phyloP scores from a whole-genome alignment of 1,284 basidiomycete species.

The Kwoniella shivajii region DNA sequence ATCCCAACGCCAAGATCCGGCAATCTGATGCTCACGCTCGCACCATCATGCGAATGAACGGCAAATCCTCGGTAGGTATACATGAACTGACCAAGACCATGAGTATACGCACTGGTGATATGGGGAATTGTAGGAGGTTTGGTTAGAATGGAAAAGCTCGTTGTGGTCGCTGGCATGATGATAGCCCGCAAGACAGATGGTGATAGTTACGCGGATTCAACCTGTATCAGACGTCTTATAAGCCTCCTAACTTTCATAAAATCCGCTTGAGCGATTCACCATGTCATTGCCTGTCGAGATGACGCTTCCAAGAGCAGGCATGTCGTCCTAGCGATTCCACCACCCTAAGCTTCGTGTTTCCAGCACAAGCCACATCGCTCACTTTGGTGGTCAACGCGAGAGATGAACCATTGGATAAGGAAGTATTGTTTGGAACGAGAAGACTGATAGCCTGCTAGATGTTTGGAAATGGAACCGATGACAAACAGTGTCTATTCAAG shows the following conservation, averaged over 20 bases:
- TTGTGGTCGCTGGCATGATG: constrained; percentile 17
- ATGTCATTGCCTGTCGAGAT: constrained; percentile 31
- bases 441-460: constrained; percentile 56
- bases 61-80: constrained; percentile 31
- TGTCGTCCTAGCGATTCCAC: constrained; percentile 21
- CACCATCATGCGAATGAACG: constrained; percentile 27
- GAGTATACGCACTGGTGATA: constrained; percentile 8
- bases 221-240: too few species aligned
- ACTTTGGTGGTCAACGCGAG: constrained; percentile 56
- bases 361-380: constrained; percentile 41
- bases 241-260: too few species aligned
- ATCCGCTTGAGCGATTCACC: constrained; percentile 17
- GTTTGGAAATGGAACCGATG: constrained; percentile 58
- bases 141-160: constrained; percentile 1
- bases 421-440: constrained; percentile 52
- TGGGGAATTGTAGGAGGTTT: neutral
- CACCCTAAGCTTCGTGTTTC: constrained; percentile 22
- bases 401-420: constrained; percentile 40
- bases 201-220: too few species aligned
- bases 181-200: constrained; percentile 25
- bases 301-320: constrained; percentile 30
- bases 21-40: constrained; percentile 16
- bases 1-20: constrained; percentile 25
- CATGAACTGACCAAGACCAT: constrained; percentile 28
- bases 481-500: constrained; percentile 56